Evolutionary conservation across 2,329 filamentous ascomycete species (phyloP), one percentile per base, ranked within the genome.

Genomic region (Cercospora beticola): DNA sequence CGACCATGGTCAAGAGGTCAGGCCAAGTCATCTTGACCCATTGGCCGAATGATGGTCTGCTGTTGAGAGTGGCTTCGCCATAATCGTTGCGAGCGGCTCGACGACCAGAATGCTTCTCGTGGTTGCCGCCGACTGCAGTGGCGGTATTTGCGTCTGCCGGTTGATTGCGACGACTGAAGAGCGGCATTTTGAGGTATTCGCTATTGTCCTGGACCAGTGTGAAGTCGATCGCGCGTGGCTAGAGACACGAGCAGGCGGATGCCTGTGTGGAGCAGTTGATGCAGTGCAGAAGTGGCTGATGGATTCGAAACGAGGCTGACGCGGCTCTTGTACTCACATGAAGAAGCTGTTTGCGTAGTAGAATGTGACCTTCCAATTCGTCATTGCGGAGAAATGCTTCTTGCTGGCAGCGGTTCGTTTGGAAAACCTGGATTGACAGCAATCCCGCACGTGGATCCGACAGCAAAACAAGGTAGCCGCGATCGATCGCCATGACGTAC

Each of bases 21-120:
- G 91, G 79, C 83, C 87, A 89, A 5, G 88, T 90, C 9, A 83
- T 82, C 78, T 89, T 90, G 70, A 91, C 77, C 90, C 90, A 92
- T 76, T 90, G 88, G 3, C 89, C 88, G 71, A 92, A 90, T 1
- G 81, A 84, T 1, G 89, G 89, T 14, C 85, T 81, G 2, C 76
- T 80, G 64, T 46, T 60, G 28, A 65, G 54, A 43, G 26, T 36
- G 40, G 33, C 57, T 2, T 65, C 64, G 21, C 56, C 57, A 54
- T 61, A 65, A 10, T 65, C 64, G 49, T 57, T 57, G 40, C 43
- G 60, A 14, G 36, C 49, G 54, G 49, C 52, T 14, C 46, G n/a
- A 9, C 49, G 28, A 62, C 36, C 16, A 23, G 59, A 46, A 23
- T 57, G 46, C 31, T 64, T 46, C 28, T 67, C 65, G 26, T 46